Base-by-base conservation (phyloP, 768 basidiomycete species). In the Panaeolus cyanescens region DNA sequence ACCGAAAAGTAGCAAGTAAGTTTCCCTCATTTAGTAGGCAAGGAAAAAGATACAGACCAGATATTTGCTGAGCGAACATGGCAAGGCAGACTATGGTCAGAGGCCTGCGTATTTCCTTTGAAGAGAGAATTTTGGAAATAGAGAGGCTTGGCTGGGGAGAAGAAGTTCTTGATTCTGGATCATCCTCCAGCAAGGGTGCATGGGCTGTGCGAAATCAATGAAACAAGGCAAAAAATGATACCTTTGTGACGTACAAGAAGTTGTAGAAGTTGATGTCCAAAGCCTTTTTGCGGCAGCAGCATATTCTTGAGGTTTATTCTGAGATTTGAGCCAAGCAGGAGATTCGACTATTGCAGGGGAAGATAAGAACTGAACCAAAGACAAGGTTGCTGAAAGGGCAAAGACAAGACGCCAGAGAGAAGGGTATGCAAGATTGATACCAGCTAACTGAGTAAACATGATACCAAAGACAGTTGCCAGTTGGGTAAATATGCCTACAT, bases 381-480 rank as follows among this genome's bases (percentile, higher is more conserved):
- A 83, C n/a, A 90, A 65, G 1, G 69, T 75, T 32, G 77, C 79
- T 1, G 92, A 93, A 56, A 88, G 72, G 62, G 87, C 71, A 20
- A 92, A 80, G 20, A 94, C 91, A 40, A 82, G 65, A 37, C 92
- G 86, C 92, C 92, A 95, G 54, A 81, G 70, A 56, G 78, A 79
- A 1, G 90, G 90, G 9, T 87, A 87, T 15, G 93, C 89, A 54
- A 92, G 79, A 56, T 77, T 72, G 34, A 95, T 78, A 3, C 93
- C 94, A 62, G 93, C 78, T 4, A 80, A 74, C 69, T 99, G 96
- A 0, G 95, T 91, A n/a, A 86, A 71, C 81, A 96, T 88, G 64
- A 97, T 90, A 30, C 93, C 93, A 57, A 93, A 74, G 32, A 96
- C 93, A 67, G 96, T 90, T 36, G 84, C 86, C 28, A 95, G 76